Evolutionary conservation across 768 basidiomycete genomes (phyloP), one percentile per base, ranked within the genome.

Genomic region (Auricularia heimuer): DNA sequence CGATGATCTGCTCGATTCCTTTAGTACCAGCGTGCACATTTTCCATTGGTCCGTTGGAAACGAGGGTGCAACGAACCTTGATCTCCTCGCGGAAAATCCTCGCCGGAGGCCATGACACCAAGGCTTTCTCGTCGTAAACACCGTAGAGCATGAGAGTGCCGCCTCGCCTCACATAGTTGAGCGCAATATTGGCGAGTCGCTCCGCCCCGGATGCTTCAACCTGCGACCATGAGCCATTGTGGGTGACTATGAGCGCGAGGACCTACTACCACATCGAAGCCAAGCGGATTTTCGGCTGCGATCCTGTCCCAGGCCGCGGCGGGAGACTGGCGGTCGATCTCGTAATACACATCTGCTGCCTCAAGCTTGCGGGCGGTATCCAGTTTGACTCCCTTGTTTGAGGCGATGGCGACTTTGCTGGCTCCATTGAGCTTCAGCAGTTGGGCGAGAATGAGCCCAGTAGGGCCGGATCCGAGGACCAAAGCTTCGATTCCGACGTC

Each of bases 101-200:
- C 62, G 85, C 83, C 3, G 92, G 93, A 1, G 91, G 83, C 92
- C 92, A 95, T 69, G 87, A 85, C 1, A 95, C 90, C 24, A 82
- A 80, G 1, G 91, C 93, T 67, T 86, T 85, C 77, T 94, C 87
- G 74, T 87, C 88, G 73, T 95, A 96, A 45, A 95, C 93, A 47
- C 93, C 93, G 70, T 96, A 96, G 54, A 92, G 82, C 86, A 92
- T 87, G 72, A 92, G 74, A 3, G 90, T 92, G 18, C 90, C 91
- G 16, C 91, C 91, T 35, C 91, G 78, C 39, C 91, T 82, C 33
- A 96, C 94, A 71, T 92, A 94, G 77, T 94, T 86, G 79, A 95
- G 94, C 66, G 90, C 80, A 36, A 92, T 87, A 70, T 93, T 87
- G n/a, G 90, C 92, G 51, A 96, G 75, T 70, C 86, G 86, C 76